Evolutionary conservation across 371 early-diverging fungal genomes (phyloP), one percentile per base, ranked within the genome.

Genomic region (Gilbertella persicaria): DNA sequence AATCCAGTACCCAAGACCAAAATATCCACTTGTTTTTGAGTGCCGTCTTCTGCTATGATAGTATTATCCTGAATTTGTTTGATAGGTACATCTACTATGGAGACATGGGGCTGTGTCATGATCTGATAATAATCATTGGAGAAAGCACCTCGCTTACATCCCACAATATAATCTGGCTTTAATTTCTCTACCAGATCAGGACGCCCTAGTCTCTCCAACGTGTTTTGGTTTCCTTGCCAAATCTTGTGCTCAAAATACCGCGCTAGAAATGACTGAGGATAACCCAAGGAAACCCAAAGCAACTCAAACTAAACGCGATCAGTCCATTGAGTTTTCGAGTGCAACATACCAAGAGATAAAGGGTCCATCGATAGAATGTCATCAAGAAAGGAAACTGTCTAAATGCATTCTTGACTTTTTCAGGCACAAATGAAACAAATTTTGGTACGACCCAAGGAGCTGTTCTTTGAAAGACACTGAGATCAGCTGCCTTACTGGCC

Each of bases 1-100:
- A 80, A 87, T 4, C 87, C 87, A 20, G 87, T 87, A 1, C 84
- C 87, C 25, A 82, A 58, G 12, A 87, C 62, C 45, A 87, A 35
- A 5, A 71, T 72, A 55, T 87, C 87, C 5, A 80, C 66, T 37
- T 75, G 71, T 35, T 59, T 61, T 6, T 47, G 41, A 5, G 62
- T 57, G 1, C 81, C 82, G 53, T 74, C 66, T 23, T 52, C 57
- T 30, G 67, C 60, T 0, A 60, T 53, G 42, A 84, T 52, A 0
- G 69, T 74, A 17, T 66, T 53, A 16, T 61, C 71, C 45, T 71
- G 66, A 43, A 85, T 50, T 6, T 48, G 33, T 6, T 54, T 21
- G 20, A 87, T 78, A 1, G 74, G 55, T 17, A 58, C 57, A 6
- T 61, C 55, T 14, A 71, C 60, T 4, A 87, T 61, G 3, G 60